Evolutionary conservation across 305 asterid genomes (phyloP).

Genomic region (Coffea humblotiana): DNA sequence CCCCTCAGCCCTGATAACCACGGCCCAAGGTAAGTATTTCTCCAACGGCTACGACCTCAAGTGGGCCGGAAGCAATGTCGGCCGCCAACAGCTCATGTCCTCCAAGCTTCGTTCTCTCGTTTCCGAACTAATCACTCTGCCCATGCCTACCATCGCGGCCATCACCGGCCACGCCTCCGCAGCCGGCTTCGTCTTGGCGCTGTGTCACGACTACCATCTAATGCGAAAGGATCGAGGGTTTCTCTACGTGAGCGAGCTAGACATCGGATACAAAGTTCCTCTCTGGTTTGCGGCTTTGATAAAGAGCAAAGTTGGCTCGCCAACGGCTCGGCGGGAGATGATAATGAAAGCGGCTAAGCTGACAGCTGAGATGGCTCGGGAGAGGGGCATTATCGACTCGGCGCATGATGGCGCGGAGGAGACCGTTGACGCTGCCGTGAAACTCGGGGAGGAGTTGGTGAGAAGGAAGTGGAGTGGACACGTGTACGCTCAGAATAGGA

Average conservation of each 20-base stretch:
- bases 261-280: slow-evolving; percentile 38
- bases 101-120: slow-evolving; percentile 47
- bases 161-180: slow-evolving; percentile 64
- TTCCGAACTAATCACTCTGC: slow-evolving; percentile 51
- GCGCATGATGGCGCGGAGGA: slow-evolving; percentile 24
- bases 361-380: slow-evolving; percentile 28
- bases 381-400: slow-evolving; percentile 27
- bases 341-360: slow-evolving; percentile 35
- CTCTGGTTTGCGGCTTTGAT: slow-evolving; percentile 42
- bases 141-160: slow-evolving; percentile 76
- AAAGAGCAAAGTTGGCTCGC: slow-evolving; percentile 42
- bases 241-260: slow-evolving; percentile 64
- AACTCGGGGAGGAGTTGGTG: slow-evolving; percentile 26
- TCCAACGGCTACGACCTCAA: slow-evolving; percentile 70
- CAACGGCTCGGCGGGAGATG: slow-evolving; percentile 39
- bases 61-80: slow-evolving; percentile 42
- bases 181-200: slow-evolving; percentile 48
- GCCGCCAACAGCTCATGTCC: slow-evolving; percentile 35
- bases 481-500: slow-evolving; percentile 30
- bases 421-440: slow-evolving; percentile 26
- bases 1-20: slow-evolving; percentile 54
- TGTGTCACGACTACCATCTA: slow-evolving; percentile 54
- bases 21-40: slow-evolving; percentile 65
- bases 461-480: slow-evolving; percentile 38
- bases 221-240: slow-evolving; percentile 57